Evolutionary conservation across 352 stramenopile genomes (phyloP).

Genomic region (Pythium apleroticum): DNA sequence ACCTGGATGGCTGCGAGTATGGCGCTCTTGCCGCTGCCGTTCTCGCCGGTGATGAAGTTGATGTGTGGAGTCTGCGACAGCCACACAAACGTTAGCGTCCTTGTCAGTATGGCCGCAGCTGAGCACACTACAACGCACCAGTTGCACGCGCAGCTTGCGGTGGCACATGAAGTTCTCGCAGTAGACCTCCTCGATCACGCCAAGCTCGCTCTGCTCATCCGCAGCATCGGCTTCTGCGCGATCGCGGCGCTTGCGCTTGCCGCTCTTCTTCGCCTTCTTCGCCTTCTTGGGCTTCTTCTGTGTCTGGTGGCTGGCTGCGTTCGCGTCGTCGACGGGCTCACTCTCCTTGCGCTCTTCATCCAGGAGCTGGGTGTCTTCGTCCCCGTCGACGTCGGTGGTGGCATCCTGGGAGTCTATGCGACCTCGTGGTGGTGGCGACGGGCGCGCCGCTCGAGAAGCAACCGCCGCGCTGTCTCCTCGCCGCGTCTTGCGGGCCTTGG

Average conservation of each 20-base stretch:
- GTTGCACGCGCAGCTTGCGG: constrained; percentile 87
- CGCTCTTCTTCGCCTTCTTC: constrained; percentile 33
- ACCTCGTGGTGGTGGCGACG: not conserved
- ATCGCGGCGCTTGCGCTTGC: constrained; percentile 19
- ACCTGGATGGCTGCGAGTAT: constrained; percentile 98
- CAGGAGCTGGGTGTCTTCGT: constrained; percentile 8
- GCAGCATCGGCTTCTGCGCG: no score
- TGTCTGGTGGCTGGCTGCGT: not conserved
- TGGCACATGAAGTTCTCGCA: constrained; percentile 99
- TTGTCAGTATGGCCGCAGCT: no score
- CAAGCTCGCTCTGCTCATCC: constrained; percentile 62
- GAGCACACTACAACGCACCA: no score
- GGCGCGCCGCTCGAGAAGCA: not conserved
- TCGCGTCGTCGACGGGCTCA: not conserved
- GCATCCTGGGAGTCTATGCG: constrained; percentile 25
- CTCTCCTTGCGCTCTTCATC: not conserved
- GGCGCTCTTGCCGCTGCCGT: constrained; percentile 95
- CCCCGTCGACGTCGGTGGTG: constrained; percentile 24
- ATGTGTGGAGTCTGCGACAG: constrained; percentile 62
- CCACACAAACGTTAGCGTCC: not conserved
- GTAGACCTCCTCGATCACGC: constrained; percentile 95
- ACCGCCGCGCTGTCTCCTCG: constrained; percentile 15
- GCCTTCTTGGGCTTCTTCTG: no score
- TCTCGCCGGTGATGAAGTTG: constrained; percentile 92
- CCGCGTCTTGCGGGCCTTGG: constrained; percentile 29